Evolutionary conservation across 306 rosid genomes (phyloP).

Genomic region (Parietaria judaica): DNA sequence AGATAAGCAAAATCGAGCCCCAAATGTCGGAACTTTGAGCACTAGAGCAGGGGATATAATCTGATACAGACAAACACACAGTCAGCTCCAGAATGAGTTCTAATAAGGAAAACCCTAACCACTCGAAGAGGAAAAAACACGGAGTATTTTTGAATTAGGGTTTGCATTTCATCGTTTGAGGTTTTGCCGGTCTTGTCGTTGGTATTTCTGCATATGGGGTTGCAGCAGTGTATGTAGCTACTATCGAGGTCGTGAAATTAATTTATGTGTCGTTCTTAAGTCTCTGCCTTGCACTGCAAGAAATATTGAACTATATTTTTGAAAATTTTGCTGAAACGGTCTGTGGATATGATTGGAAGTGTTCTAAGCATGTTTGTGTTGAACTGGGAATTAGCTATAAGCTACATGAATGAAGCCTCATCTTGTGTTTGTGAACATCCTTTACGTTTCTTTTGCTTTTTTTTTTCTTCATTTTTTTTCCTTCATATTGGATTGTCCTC

Average conservation of each 20-base stretch:
- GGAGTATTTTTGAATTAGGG: slow-evolving; percentile 39
- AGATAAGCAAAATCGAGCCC: no score
- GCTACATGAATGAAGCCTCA: slow-evolving; percentile 28
- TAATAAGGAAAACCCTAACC: slow-evolving; percentile 39
- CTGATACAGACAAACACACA: slow-evolving; percentile 8
- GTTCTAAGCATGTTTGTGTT: slow-evolving; percentile 37
- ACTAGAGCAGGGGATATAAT: slow-evolving; percentile 24
- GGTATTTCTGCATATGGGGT: slow-evolving; percentile 33
- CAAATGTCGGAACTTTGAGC: slow-evolving; percentile 29
- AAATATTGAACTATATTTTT: slow-evolving; percentile 24
- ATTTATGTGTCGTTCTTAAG: slow-evolving; percentile 8
- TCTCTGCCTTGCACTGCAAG: slow-evolving; percentile 36
- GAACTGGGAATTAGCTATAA: slow-evolving; percentile 31
- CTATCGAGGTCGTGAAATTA: slow-evolving; percentile 33
- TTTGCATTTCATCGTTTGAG: slow-evolving; percentile 46
- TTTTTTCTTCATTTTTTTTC: no score
- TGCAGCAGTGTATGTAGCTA: slow-evolving; percentile 67
- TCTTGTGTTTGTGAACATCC: slow-evolving; percentile 32
- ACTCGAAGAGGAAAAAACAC: slow-evolving; percentile 39
- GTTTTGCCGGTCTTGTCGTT: slow-evolving; percentile 49
- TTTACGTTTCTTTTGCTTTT: background rate
- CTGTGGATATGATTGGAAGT: slow-evolving; percentile 18
- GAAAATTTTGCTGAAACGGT: slow-evolving; percentile 50
- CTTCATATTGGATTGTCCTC: no score
- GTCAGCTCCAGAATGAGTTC: slow-evolving; percentile 20